These are phyloP conservation scores for Fusarium buharicum DNA, from an alignment of 2,329 filamentous ascomycete genomes.

Conservation along the genomic window DNA sequence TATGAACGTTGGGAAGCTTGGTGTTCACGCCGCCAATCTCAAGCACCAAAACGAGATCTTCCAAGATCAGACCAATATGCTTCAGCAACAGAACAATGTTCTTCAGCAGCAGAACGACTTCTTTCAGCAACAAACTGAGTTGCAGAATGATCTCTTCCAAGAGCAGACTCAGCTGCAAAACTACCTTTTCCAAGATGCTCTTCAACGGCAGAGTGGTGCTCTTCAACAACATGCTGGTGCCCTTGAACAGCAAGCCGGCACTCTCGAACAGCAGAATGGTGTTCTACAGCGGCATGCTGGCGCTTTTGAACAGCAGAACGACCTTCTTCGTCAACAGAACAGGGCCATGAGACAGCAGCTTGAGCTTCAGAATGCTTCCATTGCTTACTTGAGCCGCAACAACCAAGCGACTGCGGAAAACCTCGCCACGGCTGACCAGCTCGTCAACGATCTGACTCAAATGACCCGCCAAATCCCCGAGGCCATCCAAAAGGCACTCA, in stretches of 20 bases:
- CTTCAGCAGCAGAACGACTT: background rate
- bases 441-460: conserved; percentile 43
- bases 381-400: conserved; percentile 31
- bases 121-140: background rate
- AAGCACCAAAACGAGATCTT: conserved; percentile 43
- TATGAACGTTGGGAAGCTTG: conserved; percentile 40
- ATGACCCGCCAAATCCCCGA: conserved; percentile 41
- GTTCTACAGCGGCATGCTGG: background rate
- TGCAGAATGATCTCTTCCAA: too few relatives aligned
- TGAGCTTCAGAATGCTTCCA: conserved; percentile 40
- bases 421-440: conserved; percentile 27
- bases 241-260: background rate
- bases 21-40: conserved; percentile 15
- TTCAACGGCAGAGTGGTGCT: too few relatives aligned
- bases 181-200: too few relatives aligned
- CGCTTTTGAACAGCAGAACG: background rate
- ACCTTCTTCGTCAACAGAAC: conserved; percentile 16
- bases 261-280: background rate
- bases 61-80: background rate
- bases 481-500: conserved; percentile 43
- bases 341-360: conserved; percentile 43
- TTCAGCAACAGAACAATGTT: background rate
- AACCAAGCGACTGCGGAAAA: conserved; percentile 38
- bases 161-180: background rate
- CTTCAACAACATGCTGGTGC: too few relatives aligned